phyloP scores from a whole-genome alignment of 78 protist species.

The Chrysochromulina tobinii region DNA sequence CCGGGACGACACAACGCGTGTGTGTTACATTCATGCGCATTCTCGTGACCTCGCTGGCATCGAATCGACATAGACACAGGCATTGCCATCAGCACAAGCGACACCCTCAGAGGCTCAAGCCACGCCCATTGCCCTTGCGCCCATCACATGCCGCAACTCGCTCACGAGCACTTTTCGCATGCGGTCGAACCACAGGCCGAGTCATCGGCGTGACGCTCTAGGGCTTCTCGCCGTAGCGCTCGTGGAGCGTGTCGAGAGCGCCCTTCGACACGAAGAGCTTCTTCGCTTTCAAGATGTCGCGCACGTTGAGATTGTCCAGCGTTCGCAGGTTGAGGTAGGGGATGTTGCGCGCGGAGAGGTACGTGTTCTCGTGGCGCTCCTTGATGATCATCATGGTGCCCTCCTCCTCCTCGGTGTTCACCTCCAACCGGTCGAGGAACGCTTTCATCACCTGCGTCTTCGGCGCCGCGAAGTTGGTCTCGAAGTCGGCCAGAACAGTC shows the following conservation, averaged over 20 bases:
- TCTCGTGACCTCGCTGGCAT: no score
- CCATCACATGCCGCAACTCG: no score
- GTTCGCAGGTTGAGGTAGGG: background rate
- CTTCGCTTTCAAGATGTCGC: background rate
- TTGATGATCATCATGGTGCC: background rate
- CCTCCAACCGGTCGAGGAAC: background rate
- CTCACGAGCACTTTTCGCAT: no score
- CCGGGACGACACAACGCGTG: no score
- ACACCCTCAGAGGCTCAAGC: no score
- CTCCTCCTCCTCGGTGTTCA: background rate
- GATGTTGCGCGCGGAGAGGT: constrained; percentile 10
- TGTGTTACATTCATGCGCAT: no score
- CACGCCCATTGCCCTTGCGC: no score
- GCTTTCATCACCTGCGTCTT: constrained; percentile 18
- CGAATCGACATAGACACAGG: no score
- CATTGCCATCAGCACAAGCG: no score
- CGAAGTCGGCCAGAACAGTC: constrained; percentile 4
- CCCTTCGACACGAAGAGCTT: background rate
- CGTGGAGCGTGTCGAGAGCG: background rate
- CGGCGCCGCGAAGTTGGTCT: background rate
- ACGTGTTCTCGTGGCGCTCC: background rate
- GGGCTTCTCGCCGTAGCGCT: background rate
- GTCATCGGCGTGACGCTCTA: no score
- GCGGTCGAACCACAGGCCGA: no score
- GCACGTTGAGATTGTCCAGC: background rate